Conservation (phyloP, 805 yeast genomes). For the Peterozyma toletana region DNA sequence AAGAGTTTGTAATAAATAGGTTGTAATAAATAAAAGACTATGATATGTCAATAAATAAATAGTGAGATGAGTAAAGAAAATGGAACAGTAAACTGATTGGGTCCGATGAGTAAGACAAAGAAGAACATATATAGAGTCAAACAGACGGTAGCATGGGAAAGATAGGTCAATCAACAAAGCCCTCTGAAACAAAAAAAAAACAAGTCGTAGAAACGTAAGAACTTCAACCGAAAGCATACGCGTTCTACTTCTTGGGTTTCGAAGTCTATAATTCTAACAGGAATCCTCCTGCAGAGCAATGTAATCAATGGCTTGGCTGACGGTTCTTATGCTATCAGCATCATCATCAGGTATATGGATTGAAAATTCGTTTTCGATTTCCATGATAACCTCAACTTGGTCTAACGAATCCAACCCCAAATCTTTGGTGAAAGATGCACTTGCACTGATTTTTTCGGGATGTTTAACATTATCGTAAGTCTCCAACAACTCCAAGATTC, state of each 20-base stretch:
- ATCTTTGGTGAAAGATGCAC: slow-evolving; percentile 54
- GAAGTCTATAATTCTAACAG: slow-evolving; percentile 12
- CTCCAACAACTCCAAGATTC: slow-evolving; percentile 58
- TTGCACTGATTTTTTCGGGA: slow-evolving; percentile 22
- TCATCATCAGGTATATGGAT: slow-evolving; percentile 83
- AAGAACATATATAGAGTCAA: too few species aligned
- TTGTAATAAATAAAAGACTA: background rate
- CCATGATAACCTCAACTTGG: slow-evolving; percentile 66
- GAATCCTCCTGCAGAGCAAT: slow-evolving; percentile 59
- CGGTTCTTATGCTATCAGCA: slow-evolving; percentile 90
- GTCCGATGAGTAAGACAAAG: too few species aligned
- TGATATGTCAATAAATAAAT: background rate
- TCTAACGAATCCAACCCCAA: slow-evolving; percentile 68
- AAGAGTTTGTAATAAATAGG: background rate
- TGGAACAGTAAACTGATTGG: background rate
- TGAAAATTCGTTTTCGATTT: slow-evolving; percentile 68
- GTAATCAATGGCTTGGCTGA: slow-evolving; percentile 88
- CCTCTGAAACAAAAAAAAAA: background rate
- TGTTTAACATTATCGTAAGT: slow-evolving; percentile 51
- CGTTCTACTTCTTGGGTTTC: too few species aligned
- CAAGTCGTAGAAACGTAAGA: background rate
- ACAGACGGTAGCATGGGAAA: background rate
- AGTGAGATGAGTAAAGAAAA: background rate
- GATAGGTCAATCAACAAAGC: background rate
- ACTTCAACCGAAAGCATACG: too few species aligned